phyloP scores from a whole-genome alignment of 2,329 filamentous ascomycete genomes.

The Akanthomyces uredinophilus region DNA sequence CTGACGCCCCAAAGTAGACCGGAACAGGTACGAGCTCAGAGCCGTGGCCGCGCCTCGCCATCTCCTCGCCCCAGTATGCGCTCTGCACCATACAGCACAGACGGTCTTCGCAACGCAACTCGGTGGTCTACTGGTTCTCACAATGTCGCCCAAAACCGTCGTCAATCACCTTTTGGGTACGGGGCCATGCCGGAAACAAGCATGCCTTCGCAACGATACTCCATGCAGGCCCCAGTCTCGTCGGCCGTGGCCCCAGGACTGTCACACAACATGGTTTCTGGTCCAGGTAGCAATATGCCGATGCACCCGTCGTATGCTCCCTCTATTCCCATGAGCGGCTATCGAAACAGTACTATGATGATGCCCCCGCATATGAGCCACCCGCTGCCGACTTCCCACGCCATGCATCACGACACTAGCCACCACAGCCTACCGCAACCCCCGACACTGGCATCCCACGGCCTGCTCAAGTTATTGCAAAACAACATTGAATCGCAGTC shows the following conservation, averaged over 20 bases:
- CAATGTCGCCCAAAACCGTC: conserved; percentile 49
- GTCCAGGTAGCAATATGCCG: conserved; percentile 46
- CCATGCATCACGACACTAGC: conserved; percentile 32
- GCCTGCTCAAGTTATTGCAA: conserved; percentile 67
- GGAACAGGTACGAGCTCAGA: conserved; percentile 58
- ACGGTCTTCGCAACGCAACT: conserved; percentile 61
- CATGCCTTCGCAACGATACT: conserved; percentile 51
- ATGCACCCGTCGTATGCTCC: conserved; percentile 37
- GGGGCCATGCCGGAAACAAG: conserved; percentile 57
- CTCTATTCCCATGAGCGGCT: conserved; percentile 18
- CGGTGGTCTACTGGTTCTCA: conserved; percentile 76
- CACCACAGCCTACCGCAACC: conserved; percentile 49
- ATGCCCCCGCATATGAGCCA: conserved; percentile 44
- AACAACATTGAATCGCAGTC: conserved; percentile 67
- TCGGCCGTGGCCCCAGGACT: neutral
- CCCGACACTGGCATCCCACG: conserved; percentile 62
- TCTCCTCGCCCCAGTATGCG: conserved; percentile 64
- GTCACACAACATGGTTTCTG: conserved; percentile 3
- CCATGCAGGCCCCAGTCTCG: conserved; percentile 38
- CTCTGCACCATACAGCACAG: conserved; percentile 65
- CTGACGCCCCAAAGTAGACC: conserved; percentile 57
- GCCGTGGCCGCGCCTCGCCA: conserved; percentile 65
- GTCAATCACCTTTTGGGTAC: conserved; percentile 58
- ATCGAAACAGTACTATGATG: conserved; percentile 52
- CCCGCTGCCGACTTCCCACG: conserved; percentile 39